These are phyloP conservation scores for Aspergillus piperis DNA, from an alignment of 2,329 filamentous ascomycete genomes.

Conservation along the genomic window DNA sequence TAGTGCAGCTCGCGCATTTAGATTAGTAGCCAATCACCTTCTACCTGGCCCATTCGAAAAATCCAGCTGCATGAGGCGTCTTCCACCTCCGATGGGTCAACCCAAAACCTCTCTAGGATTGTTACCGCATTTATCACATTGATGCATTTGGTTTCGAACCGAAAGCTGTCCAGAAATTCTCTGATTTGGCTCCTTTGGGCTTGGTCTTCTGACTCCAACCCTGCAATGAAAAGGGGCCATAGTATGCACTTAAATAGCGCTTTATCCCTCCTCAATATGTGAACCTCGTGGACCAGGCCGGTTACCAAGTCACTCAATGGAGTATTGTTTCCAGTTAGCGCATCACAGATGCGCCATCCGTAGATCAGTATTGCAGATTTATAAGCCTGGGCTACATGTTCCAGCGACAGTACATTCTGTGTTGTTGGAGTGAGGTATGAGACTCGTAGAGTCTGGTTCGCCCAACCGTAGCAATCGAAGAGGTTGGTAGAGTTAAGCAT, in stretches of 20 bases:
- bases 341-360: constrained; percentile 13
- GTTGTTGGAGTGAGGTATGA: not conserved
- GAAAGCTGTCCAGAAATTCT: constrained; percentile 16
- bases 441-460: not conserved
- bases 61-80: constrained; percentile 2
- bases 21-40: constrained; percentile 19
- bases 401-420: not conserved
- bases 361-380: constrained; percentile 18
- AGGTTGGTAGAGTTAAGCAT: constrained; percentile 1
- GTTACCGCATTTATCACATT: constrained; percentile 24
- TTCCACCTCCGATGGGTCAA: not conserved
- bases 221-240: constrained; percentile 25
- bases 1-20: too few relatives aligned
- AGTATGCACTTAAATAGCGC: constrained; percentile 26
- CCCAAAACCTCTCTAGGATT: constrained; percentile 21
- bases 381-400: constrained; percentile 13
- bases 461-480: constrained; percentile 10
- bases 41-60: constrained; percentile 12
- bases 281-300: constrained; percentile 12
- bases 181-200: constrained; percentile 8
- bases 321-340: not conserved
- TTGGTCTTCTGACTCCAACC: constrained; percentile 18
- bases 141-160: constrained; percentile 22
- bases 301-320: not conserved
- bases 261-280: constrained; percentile 3